These are phyloP conservation scores for Mrakia frigida DNA, from an alignment of 768 basidiomycete genomes.

Conservation along the genomic window DNA sequence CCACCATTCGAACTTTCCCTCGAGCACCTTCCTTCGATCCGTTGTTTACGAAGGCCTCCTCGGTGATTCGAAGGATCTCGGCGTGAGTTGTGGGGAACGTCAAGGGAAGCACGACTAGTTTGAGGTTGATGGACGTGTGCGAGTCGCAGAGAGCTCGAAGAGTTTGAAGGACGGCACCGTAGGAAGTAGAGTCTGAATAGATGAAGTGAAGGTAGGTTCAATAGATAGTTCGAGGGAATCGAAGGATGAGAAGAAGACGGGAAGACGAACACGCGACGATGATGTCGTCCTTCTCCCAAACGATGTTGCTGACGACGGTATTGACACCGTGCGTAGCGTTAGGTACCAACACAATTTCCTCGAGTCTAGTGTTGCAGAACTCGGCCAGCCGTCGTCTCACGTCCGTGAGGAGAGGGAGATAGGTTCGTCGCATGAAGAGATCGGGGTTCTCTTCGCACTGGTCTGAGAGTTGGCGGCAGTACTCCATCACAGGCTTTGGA, in stretches of 20 bases:
- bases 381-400: slow-evolving; percentile 32
- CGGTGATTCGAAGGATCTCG: slow-evolving; percentile 49
- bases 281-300: slow-evolving; percentile 63
- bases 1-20: slow-evolving; percentile 55
- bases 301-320: slow-evolving; percentile 62
- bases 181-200: slow-evolving; percentile 54
- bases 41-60: slow-evolving; percentile 32
- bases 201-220: not conserved
- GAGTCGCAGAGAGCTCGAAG: slow-evolving; percentile 55
- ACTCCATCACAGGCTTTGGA: slow-evolving; percentile 21
- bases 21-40: not conserved
- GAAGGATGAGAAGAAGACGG: not conserved
- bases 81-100: slow-evolving; percentile 57
- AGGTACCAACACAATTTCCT: slow-evolving; percentile 43
- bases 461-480: slow-evolving; percentile 42
- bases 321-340: slow-evolving; percentile 62
- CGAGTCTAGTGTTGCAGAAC: not conserved
- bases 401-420: slow-evolving; percentile 37
- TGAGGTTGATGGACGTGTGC: slow-evolving; percentile 43
- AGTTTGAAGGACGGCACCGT: slow-evolving; percentile 54
- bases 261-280: slow-evolving; percentile 54
- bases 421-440: slow-evolving; percentile 41
- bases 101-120: slow-evolving; percentile 51
- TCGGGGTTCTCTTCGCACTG: slow-evolving; percentile 44
- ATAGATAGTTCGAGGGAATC: not conserved